Evolutionary conservation across 257 asterid genomes (phyloP).

Genomic region (Knoxia roxburghii): DNA sequence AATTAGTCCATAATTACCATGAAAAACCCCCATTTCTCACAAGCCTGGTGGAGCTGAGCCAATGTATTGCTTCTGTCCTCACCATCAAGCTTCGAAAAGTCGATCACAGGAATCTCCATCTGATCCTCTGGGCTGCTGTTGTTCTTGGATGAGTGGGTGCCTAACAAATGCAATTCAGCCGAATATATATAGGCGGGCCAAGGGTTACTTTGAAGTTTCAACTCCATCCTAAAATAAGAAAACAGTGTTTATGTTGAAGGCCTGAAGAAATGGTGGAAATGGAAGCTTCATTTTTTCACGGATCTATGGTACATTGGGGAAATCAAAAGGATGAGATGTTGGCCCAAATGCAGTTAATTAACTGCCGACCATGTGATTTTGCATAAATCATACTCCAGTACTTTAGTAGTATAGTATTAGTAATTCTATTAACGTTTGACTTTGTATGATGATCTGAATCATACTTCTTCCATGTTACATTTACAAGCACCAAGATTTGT

Average conservation of each 20-base stretch:
- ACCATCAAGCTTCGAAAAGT: conserved; percentile 43
- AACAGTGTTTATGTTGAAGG: conserved; percentile 25
- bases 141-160: conserved; percentile 17
- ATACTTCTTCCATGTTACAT: conserved; percentile 11
- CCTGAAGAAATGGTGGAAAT: conserved; percentile 24
- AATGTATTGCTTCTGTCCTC: conserved; percentile 52
- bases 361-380: conserved; percentile 34
- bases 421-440: too few relatives aligned
- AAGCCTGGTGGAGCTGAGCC: conserved; percentile 78
- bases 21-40: conserved; percentile 84
- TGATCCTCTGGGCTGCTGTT: not conserved
- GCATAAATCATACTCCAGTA: too few relatives aligned
- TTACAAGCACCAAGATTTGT: conserved; percentile 13
- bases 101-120: conserved; percentile 85
- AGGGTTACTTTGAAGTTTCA: not conserved
- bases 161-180: conserved; percentile 16
- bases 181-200: conserved; percentile 45
- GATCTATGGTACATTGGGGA: conserved; percentile 30
- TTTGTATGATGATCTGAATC: too few relatives aligned
- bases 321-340: conserved; percentile 13
- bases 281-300: conserved; percentile 23
- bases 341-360: conserved; percentile 53
- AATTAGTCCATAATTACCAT: conserved; percentile 43
- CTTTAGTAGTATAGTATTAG: too few relatives aligned
- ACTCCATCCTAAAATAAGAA: not conserved